Conservation (phyloP, 2,329 filamentous ascomycete species). For the Neonectria punicea region DNA sequence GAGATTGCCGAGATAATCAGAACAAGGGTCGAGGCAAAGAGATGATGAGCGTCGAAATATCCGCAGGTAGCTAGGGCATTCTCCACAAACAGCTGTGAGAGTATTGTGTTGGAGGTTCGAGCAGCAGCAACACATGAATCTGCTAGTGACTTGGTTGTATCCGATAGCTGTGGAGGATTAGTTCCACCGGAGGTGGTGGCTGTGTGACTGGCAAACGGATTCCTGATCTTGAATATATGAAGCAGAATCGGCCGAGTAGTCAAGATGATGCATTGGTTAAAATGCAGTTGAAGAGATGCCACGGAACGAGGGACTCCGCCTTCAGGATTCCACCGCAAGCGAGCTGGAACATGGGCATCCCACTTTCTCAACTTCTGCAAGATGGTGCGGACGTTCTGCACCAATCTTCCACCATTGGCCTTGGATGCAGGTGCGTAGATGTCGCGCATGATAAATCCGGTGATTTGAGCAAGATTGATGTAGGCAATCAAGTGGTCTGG, state of each 20-base stretch:
- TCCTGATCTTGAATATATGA: slow-evolving; percentile 22
- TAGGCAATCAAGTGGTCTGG: slow-evolving; percentile 23
- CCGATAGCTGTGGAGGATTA: slow-evolving; percentile 15
- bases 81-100: slow-evolving; percentile 25
- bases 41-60: slow-evolving; percentile 28
- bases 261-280: slow-evolving; percentile 30
- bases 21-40: slow-evolving; percentile 28
- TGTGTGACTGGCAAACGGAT: slow-evolving; percentile 15
- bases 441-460: slow-evolving; percentile 25
- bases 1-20: slow-evolving; percentile 29
- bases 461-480: slow-evolving; percentile 23
- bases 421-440: slow-evolving; percentile 26
- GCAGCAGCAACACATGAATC: slow-evolving; percentile 27
- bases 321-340: slow-evolving; percentile 20
- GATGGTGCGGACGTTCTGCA: slow-evolving; percentile 24
- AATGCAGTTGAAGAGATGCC: slow-evolving; percentile 26
- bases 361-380: slow-evolving; percentile 27
- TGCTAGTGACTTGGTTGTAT: slow-evolving; percentile 26
- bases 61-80: slow-evolving; percentile 28
- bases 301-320: slow-evolving; percentile 22
- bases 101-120: slow-evolving; percentile 24
- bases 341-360: slow-evolving; percentile 22
- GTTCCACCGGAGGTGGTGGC: background rate
- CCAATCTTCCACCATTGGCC: slow-evolving; percentile 18
- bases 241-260: slow-evolving; percentile 27